Evolutionary conservation across 2,329 filamentous ascomycete species (phyloP).

Genomic region (Claviceps pazoutovae): DNA sequence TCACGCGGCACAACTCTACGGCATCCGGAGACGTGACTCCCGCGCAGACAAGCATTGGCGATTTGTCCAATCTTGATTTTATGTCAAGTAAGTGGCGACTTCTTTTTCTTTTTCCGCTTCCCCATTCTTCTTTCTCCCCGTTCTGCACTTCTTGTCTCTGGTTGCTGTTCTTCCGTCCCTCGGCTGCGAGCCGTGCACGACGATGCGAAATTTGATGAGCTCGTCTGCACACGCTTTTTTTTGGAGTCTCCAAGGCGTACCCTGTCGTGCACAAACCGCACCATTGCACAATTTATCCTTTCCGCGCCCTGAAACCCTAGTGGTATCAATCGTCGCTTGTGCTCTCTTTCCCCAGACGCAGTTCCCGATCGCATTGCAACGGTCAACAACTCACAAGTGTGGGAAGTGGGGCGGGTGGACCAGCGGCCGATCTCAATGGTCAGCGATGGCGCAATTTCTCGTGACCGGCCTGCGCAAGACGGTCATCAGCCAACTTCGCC

Average conservation of each 20-base stretch:
- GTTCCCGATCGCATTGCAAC: conserved; percentile 5
- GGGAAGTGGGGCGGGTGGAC: conserved; percentile 10
- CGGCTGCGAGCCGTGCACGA: not conserved
- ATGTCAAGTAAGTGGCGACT: conserved; percentile 31
- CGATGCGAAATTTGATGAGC: not conserved
- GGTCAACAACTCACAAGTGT: conserved; percentile 11
- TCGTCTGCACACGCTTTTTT: not conserved
- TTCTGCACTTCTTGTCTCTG: not conserved
- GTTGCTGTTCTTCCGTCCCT: not conserved
- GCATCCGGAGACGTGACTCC: conserved; percentile 25
- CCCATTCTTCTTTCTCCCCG: not conserved
- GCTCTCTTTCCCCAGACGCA: not conserved
- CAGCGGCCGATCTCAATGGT: conserved; percentile 27
- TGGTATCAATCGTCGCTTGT: not conserved
- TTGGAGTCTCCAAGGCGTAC: not conserved
- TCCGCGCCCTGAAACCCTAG: not conserved
- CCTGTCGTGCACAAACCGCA: conserved; percentile 1
- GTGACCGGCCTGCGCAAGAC: conserved; percentile 30
- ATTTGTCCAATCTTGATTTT: conserved; percentile 35
- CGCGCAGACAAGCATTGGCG: conserved; percentile 27
- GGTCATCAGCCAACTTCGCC: not conserved
- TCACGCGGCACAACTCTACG: conserved; percentile 16
- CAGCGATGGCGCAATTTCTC: conserved; percentile 47
- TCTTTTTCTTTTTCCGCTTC: not conserved
- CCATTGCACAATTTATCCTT: not conserved